These are phyloP conservation scores for Quercus ilex DNA, from an alignment of 306 rosid genomes.

Conservation along the genomic window DNA sequence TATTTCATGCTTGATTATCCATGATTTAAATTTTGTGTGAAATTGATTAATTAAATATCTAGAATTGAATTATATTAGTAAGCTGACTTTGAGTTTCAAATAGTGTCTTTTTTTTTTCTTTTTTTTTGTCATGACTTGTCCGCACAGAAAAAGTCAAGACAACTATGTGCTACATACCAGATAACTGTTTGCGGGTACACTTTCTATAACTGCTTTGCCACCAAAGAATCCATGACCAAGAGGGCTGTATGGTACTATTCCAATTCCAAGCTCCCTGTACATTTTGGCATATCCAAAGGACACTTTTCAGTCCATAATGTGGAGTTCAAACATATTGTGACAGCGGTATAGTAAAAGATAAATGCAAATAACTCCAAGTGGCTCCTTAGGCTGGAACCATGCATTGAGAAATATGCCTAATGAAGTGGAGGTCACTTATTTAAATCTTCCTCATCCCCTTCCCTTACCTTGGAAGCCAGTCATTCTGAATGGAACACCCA, in stretches of 20 bases:
- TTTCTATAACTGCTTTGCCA: constrained; percentile 25
- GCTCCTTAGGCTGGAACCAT: too few species aligned
- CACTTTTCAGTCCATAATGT: neutral
- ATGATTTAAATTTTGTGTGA: too few species aligned
- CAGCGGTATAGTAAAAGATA: neutral
- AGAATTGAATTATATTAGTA: too few species aligned
- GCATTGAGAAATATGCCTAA: too few species aligned
- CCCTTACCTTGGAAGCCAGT: too few species aligned
- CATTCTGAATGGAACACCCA: neutral
- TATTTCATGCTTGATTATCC: too few species aligned
- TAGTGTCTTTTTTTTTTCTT: too few species aligned
- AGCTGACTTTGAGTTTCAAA: too few species aligned
- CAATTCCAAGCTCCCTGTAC: constrained; percentile 34
- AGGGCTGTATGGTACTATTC: constrained; percentile 38
- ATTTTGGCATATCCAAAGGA: neutral
- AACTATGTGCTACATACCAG: constrained; percentile 12
- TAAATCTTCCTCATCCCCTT: too few species aligned
- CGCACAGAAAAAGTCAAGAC: neutral
- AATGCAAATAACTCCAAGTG: neutral
- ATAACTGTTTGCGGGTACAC: constrained; percentile 17
- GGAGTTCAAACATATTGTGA: constrained; percentile 7
- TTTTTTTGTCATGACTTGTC: too few species aligned
- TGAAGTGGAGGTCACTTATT: neutral
- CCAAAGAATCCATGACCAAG: constrained; percentile 38
- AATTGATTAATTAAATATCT: too few species aligned